Base-by-base conservation (phyloP, 2,329 filamentous ascomycete species). In the Colletotrichum lupini region DNA sequence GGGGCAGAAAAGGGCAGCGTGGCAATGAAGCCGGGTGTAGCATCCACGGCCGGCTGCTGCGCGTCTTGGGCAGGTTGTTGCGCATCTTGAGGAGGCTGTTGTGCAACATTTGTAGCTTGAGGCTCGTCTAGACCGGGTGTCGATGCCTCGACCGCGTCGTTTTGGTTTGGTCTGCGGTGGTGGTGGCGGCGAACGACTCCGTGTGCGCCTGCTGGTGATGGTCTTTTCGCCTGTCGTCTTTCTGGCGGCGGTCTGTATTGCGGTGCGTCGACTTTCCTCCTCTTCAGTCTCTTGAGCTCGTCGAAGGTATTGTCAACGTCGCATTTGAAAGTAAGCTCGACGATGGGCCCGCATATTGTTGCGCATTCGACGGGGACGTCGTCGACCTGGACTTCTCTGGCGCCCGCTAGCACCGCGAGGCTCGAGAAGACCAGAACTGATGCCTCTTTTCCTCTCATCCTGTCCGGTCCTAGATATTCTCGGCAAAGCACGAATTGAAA, bases 271-370 rank as follows among this genome's bases (percentile, higher is more conserved):
- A 64, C 9, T 24, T 77, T 74, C 26, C 79, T 74, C 75, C 80
- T 79, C 76, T 77, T 78, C n/a, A 81, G 67, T 28, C 76, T 75
- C 56, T 76, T 73, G 53, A 76, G 69, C 63, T 79, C 76, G 9
- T 78, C 68, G 26, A 73, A 73, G 46, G 60, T 66, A 57, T 68
- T 65, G 30, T 76, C 75, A 37, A 78, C 61, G 74, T 79, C 79
- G 78, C 83, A 85, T 57, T 80, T 79, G 11, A 77, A 77, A 37
- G 82, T 81, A n/a, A 85, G 76, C 76, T 85, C 83, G 68, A 85
- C 82, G 61, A 85, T 81, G 64, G 83, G 83, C 5, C 83, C 83
- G 77, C 83, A 85, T 64, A 85, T 84, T 52, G 80, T 81, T 46
- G 82, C 82, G 71, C 83, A 85, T 65, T 79, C 77, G 26, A 84